Evolutionary conservation across 2,329 filamentous ascomycete species (phyloP), one percentile per base, ranked within the genome.

Genomic region (Fusarium foetens): DNA sequence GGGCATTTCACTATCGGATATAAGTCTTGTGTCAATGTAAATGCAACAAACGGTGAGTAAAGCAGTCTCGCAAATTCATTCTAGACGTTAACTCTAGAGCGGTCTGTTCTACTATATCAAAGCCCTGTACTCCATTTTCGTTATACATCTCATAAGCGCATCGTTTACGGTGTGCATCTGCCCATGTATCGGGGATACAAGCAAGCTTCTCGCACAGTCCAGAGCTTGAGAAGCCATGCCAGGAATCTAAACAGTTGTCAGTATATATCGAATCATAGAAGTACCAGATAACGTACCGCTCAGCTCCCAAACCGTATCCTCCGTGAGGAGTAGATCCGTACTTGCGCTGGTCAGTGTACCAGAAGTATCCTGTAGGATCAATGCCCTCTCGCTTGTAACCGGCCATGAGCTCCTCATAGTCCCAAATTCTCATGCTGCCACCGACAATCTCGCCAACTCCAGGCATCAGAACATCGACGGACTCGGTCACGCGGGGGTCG

Each of bases 301-400:
- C 95, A 57, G 97, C 88, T 75, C 96, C 96, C 53, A 99, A 87
- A 58, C 95, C 95, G 81, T 97, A 98, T 61, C 95, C 95, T 71
- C 94, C 94, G 83, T 98, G 95, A 33, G 94, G 94, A 48, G 93
- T 94, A 60, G 93, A 94, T 62, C 96, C 96, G 80, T 98, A 77
- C 93, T 96, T 97, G 80, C 95, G 88, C 89, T 97, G 94, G 84
- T 98, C 96, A 36, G 94, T 97, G 86, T 98, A 99, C 96, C 96
- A 99, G 88, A 97, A 98, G 85, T 98, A 98, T 49, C 92, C 91
- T 76, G 89, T 89, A 25, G 94, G 90, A 77, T 93, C 90, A 81
- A 98, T 97, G 43, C 92, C 92, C 83, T 98, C 93, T 70, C 92
- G 90, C 83, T 94, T 90, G 81, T 97, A 99, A 2, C 94, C 96